Base-by-base conservation (phyloP, 768 basidiomycete species). In the Russula emetica region DNA sequence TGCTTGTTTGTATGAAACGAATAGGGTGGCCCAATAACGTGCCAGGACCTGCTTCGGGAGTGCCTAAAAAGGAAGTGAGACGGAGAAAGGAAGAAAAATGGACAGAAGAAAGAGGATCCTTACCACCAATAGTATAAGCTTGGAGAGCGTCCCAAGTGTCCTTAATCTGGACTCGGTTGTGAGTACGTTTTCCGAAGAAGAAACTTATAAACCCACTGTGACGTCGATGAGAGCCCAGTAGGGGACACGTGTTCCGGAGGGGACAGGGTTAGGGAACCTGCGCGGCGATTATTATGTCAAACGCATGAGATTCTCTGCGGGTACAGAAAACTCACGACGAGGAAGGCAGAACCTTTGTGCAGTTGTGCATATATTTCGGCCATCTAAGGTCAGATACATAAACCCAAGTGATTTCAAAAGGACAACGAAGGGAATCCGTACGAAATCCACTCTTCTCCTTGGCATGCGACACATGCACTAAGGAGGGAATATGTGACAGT, bases 201-300 rank as follows among this genome's bases (percentile, higher is more conserved):
- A 26, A 47, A 47, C 5, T 18, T 2, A 22, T 18, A 5, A 26
- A 55, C 58, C 8, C 24, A 64, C 63, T 24, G 53, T 64, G 36
- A 50, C 20, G 5, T 64, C 58, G 52, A 60, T 3, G 30, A 30
- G 58, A 32, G 58, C 36, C 58, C 63, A 64, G 7, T 24, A 3
- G 7, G 45, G 53, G 8, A 64, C 58, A 11, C 38, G 14, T 18
- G 58, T 64, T 49, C 58, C 63, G 2, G 34, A 11, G 18, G 63
- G 63, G 14, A 64, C 63, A 7, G 58, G 36, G 16, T 50, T 50
- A 16, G 58, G 53, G 38, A 64, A 64, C 2, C 63, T 60, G 36
- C 9, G 3, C 7, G n/a, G n/a, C 28, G 18, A 11, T 38, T 7
- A 16, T 36, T 20, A 3, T 6, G 20, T 56, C 49, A 56, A 28